These are phyloP conservation scores for Anthoceros angustus DNA, from an alignment of 225 moss, liverwort and hornwort genomes.

Conservation along the genomic window DNA sequence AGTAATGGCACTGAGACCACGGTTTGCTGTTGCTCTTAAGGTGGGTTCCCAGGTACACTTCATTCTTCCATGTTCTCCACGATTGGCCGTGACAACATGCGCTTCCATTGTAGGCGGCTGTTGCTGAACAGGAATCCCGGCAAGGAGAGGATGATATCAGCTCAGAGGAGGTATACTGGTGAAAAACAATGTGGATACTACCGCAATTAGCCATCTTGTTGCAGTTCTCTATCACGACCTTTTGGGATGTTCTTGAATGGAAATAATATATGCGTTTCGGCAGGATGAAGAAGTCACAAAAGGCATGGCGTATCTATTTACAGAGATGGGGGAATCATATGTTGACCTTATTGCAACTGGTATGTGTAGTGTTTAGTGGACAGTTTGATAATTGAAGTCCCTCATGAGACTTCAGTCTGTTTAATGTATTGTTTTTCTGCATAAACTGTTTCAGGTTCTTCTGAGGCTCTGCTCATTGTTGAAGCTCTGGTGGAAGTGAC, in stretches of 20 bases:
- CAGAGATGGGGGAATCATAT: constrained; percentile 96
- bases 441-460: constrained; percentile 19
- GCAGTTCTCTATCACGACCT: neutral
- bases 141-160: constrained; percentile 31
- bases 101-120: constrained; percentile 36
- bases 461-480: constrained; percentile 75
- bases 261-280: neutral
- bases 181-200: neutral
- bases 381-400: no score
- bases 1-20: constrained; percentile 76
- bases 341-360: constrained; percentile 87
- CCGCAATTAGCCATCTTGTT: neutral
- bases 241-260: neutral
- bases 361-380: constrained; percentile 11
- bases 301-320: constrained; percentile 94
- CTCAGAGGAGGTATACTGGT: constrained; percentile 42
- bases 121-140: constrained; percentile 56
- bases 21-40: constrained; percentile 79
- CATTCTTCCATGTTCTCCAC: neutral
- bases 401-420: no score
- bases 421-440: no score
- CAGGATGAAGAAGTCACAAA: constrained; percentile 90
- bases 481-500: constrained; percentile 92
- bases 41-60: constrained; percentile 15
- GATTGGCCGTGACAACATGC: neutral